Percentiles rank a stretch among this genome's conserved stretches.
Evolutionary conservation across 2,329 filamentous ascomycete genomes (phyloP).

Genomic region (Colletotrichum chrysophilum): DNA sequence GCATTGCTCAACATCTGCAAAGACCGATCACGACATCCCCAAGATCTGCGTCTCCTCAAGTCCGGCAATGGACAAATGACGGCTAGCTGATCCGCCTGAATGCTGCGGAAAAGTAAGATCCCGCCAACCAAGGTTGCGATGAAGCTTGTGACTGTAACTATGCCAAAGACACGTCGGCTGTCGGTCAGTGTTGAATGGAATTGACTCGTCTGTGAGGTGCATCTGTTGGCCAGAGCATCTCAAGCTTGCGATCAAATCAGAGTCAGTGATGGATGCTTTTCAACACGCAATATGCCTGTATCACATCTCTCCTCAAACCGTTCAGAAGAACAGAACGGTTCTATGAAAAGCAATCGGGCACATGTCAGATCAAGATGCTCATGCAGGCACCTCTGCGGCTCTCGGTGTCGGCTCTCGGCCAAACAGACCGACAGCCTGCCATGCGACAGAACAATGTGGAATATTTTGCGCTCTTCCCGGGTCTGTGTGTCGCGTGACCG

Average conservation of each 20-base stretch:
- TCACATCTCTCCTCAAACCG: neutral
- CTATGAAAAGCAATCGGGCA: neutral
- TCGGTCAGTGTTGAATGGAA: neutral
- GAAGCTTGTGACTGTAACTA: neutral
- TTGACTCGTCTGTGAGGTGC: neutral
- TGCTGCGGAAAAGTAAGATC: neutral
- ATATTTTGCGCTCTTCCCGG: neutral
- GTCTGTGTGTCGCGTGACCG: neutral
- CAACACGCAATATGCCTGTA: neutral
- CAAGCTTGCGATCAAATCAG: neutral
- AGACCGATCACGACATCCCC: neutral
- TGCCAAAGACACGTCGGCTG: neutral
- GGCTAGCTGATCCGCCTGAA: neutral
- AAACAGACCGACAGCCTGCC: neutral
- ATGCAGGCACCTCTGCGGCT: neutral
- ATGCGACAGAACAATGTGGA: neutral
- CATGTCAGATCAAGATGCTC: neutral
- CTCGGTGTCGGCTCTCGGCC: neutral
- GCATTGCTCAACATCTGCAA: neutral
- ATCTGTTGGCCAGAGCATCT: neutral
- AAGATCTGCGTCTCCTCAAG: neutral
- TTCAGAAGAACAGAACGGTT: neutral
- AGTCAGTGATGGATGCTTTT: neutral
- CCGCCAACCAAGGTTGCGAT: neutral
- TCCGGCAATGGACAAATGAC: neutral